Conservation (phyloP, 2,329 filamentous ascomycete genomes). For the Pezicula carpinea region DNA sequence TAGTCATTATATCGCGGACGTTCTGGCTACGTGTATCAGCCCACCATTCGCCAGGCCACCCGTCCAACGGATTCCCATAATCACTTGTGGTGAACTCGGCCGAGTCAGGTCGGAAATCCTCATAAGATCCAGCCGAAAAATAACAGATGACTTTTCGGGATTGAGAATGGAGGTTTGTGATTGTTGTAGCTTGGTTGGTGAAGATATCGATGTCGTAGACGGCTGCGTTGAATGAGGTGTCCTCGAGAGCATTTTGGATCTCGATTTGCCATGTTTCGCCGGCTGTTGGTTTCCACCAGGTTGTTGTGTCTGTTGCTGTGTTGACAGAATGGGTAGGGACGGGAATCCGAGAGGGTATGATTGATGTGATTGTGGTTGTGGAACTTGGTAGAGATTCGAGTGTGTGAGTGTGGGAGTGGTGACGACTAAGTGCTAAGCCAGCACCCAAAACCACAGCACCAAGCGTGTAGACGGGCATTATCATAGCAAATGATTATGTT, state of each 20-base stretch:
- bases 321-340: neutral
- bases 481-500: too few species aligned
- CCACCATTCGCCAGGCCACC: constrained; percentile 64
- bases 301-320: neutral
- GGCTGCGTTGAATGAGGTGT: constrained; percentile 13
- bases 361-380: too few species aligned
- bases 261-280: neutral
- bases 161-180: constrained; percentile 39
- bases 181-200: constrained; percentile 44
- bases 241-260: neutral
- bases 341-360: too few species aligned
- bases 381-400: too few species aligned
- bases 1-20: constrained; percentile 58
- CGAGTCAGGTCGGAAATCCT: constrained; percentile 53
- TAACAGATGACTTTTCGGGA: constrained; percentile 66
- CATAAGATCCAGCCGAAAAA: constrained; percentile 66
- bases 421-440: too few species aligned
- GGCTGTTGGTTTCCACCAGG: neutral
- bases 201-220: constrained; percentile 49
- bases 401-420: too few species aligned
- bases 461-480: too few species aligned
- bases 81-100: constrained; percentile 47
- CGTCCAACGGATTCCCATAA: constrained; percentile 52
- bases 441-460: too few species aligned
- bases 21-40: constrained; percentile 49